Evolutionary conservation across 345 rosid species (phyloP).

Genomic region (Rhodamnia argentea): DNA sequence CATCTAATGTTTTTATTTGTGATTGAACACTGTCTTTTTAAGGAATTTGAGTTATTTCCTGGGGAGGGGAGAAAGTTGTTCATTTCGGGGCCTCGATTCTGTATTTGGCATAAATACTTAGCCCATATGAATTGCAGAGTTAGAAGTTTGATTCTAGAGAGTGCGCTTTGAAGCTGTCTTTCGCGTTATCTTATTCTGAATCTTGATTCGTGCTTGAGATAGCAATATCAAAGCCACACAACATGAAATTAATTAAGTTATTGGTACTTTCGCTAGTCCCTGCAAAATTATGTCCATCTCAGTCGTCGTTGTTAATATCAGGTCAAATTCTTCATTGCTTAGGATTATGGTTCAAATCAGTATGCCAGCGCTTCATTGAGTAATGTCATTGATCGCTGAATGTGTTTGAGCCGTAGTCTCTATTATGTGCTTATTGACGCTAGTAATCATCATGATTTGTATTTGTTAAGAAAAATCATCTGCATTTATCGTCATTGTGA

Average conservation of each 20-base stretch:
- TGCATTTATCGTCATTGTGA: not conserved
- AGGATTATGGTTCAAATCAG: not conserved
- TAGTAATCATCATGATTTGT: not conserved
- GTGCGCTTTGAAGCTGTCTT: not conserved
- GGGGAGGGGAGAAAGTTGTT: not conserved
- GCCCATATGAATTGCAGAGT: not conserved
- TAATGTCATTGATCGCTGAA: too few relatives aligned
- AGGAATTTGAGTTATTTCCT: not conserved
- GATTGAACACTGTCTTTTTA: not conserved
- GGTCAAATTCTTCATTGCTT: not conserved
- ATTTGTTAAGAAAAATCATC: not conserved
- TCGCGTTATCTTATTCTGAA: not conserved
- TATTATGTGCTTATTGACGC: not conserved
- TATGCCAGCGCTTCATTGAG: not conserved
- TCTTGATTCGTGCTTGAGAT: not conserved
- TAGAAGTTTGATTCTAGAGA: not conserved
- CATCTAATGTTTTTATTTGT: not conserved
- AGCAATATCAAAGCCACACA: not conserved
- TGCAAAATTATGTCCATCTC: not conserved
- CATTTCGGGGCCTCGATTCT: not conserved
- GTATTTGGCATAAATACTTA: not conserved
- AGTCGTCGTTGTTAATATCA: not conserved
- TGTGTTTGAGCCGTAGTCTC: not conserved
- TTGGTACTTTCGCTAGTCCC: not conserved
- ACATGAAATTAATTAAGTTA: not conserved